Evolutionary conservation across 371 early-diverging fungal species (phyloP).

Genomic region (Mortierella sp.): DNA sequence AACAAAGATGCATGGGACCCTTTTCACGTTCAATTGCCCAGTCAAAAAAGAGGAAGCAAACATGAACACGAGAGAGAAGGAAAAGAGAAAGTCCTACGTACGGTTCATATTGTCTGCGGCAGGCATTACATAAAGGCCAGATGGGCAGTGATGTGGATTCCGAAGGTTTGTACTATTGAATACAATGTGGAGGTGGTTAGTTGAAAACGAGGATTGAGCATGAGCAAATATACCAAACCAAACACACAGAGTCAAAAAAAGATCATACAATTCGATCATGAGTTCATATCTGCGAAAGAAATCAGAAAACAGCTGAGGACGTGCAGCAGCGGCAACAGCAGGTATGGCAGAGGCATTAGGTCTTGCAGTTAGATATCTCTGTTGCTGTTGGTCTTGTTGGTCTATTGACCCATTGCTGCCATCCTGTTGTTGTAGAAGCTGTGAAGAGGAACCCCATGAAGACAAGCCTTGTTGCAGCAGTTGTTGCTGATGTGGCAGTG

Average conservation of each 20-base stretch:
- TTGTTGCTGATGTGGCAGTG: constrained; percentile 12
- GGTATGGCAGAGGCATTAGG: constrained; percentile 1
- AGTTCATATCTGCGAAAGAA: constrained; percentile 66
- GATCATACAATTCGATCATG: constrained; percentile 68
- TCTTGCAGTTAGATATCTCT: constrained; percentile 12
- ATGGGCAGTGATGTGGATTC: constrained; percentile 84
- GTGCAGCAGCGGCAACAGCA: constrained; percentile 22
- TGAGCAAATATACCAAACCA: no score
- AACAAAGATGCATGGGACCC: neutral
- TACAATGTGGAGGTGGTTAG: neutral
- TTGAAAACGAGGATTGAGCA: no score
- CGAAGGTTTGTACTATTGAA: constrained; percentile 76
- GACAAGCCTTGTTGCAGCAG: no score
- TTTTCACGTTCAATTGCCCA: neutral
- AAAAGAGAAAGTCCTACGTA: constrained; percentile 44
- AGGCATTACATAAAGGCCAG: constrained; percentile 92
- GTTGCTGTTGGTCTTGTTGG: constrained; percentile 23
- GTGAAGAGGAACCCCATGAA: constrained; percentile 6
- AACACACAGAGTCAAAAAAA: no score
- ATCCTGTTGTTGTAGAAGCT: constrained; percentile 9
- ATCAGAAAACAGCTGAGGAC: constrained; percentile 55
- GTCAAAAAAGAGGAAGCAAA: neutral
- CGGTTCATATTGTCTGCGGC: constrained; percentile 79
- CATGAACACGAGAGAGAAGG: neutral
- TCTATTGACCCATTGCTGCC: constrained; percentile 22